Base-by-base conservation (phyloP, 192 early-diverging fungal genomes). In the Coemansia sp. region DNA sequence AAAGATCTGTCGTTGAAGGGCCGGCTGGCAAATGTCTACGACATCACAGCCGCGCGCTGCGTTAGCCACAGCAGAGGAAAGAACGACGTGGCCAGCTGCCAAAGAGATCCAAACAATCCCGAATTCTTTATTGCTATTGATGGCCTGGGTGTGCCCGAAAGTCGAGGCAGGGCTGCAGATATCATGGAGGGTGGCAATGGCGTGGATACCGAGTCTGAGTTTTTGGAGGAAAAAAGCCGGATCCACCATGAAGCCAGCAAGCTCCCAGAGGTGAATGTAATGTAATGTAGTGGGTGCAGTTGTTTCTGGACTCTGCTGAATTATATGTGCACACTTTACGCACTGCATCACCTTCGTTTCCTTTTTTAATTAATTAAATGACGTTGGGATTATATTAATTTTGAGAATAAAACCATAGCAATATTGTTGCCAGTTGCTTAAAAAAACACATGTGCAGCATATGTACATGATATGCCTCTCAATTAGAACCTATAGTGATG, bases 81-180 rank as follows among this genome's bases (percentile, higher is more conserved):
- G 18, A 29, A 35, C 9, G 63, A 73, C 11, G 28, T 73, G 10
- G 63, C 70, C 2, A 58, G 54, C 25, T 73, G 70, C 60, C 70
- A 73, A 51, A 39, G 59, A 9, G 63, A 73, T 25, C 70, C 63
- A 8, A 73, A 66, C 19, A 73, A 38, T 34, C 70, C 70, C 9
- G 70, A 73, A 51, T 73, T 73, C 27, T 48, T 47, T 11, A 47
- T 73, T 19, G 49, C 63, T 3, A 62, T 73, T 25, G 70, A 73
- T 37, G 70, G 70, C 0, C 46, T 46, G 9, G 33, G 34, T 29
- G 11, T 23, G 18, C 47, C 34, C 25, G 13, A 42, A 19, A 8
- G n/a, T n/a, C n/a, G n/a, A n/a, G n/a, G n/a, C n/a, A 51, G 34
- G 45, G 32, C 29, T 13, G 36, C 38, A n/a, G 53, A 44, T 8